Conservation (phyloP, 2,329 filamentous ascomycete species). For the Purpureocillium takamizusanense region DNA sequence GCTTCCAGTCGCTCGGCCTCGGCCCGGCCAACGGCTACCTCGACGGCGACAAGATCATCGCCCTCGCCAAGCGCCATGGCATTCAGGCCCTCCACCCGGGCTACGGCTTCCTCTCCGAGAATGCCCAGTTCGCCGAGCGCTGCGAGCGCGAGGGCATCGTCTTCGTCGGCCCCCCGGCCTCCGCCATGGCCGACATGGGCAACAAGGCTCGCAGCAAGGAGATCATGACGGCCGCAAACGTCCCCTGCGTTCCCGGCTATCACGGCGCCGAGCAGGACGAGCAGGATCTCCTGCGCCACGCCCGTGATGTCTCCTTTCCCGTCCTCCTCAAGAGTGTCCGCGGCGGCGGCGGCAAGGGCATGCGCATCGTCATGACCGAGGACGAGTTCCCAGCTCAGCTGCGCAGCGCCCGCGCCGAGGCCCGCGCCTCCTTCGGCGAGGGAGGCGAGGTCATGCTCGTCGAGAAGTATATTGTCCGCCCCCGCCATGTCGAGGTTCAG, state of each 20-base stretch:
- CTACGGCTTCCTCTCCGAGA: conserved; percentile 94
- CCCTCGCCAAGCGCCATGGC: conserved; percentile 73
- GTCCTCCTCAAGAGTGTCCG: conserved; percentile 74
- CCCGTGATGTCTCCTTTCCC: conserved; percentile 59
- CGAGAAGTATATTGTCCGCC: conserved; percentile 71
- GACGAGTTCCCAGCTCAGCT: conserved; percentile 64
- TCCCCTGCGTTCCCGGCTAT: conserved; percentile 94
- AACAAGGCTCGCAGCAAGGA: conserved; percentile 91
- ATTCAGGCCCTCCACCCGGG: conserved; percentile 92
- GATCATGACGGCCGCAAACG: conserved; percentile 92
- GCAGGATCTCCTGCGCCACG: conserved; percentile 53
- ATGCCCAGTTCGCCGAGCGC: conserved; percentile 78
- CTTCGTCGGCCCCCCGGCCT: conserved; percentile 84
- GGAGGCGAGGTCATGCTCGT: conserved; percentile 73
- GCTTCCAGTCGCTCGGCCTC: conserved; percentile 74
- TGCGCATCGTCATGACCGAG: conserved; percentile 63
- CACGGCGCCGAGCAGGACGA: conserved; percentile 77
- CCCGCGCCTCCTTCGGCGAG: conserved; percentile 71
- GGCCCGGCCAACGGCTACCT: conserved; percentile 81
- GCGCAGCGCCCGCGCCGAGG: conserved; percentile 65
- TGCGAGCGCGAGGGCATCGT: conserved; percentile 85
- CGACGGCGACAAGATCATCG: conserved; percentile 86
- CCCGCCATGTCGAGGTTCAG: conserved; percentile 83
- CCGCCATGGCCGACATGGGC: conserved; percentile 82
- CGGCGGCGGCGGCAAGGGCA: conserved; percentile 77